Evolutionary conservation across 352 stramenopile genomes (phyloP), one percentile per base, ranked within the genome.

Genomic region (Phytophthora meadii): DNA sequence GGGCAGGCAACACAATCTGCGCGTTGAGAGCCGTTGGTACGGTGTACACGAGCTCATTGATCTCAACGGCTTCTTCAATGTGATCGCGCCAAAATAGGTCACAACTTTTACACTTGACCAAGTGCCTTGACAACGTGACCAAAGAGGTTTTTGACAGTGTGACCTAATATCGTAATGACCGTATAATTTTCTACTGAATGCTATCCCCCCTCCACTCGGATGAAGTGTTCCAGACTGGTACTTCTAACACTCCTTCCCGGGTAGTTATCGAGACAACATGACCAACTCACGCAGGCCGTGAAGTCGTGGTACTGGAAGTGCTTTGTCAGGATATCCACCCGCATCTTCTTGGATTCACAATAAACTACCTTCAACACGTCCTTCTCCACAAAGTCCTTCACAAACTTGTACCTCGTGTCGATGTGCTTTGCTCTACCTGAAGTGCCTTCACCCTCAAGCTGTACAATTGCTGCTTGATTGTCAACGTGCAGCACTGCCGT

Each of bases 321-420:
- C 46, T 70, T 70, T 4, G 62, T 65, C 2, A 65, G 54, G 19
- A 65, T 53, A 37, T 61, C 54, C 6, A 37, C 62, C 6, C 54
- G 44, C 62, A 70, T 65, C 4, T 24, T 30, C n/a, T 56, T 57
- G 9, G 62, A 55, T 41, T 70, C 54, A 19, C 34, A 65, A 37
- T 54, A 70, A 2, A 30, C 22, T 4, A 56, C 25, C 11, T 40
- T 10, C 6, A 69, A 8, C 12, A 56, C 42, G 10, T 25, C 30
- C 22, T 69, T 64, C 42, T 63, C 51, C 4, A 56, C 56, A 3
- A 59, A 57, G 17, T 63, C 51, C 30, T 62, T 54, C 10, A 68
- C 34, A 36, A 61, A 68, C 51, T 63, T 68, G 50, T 54, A n/a
- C 1, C 51, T 41, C 3, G 42, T 27, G 52, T 50, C 40, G n/a